phyloP scores from a whole-genome alignment of 805 yeast genomes.

The Barnettozyma vustinii region DNA sequence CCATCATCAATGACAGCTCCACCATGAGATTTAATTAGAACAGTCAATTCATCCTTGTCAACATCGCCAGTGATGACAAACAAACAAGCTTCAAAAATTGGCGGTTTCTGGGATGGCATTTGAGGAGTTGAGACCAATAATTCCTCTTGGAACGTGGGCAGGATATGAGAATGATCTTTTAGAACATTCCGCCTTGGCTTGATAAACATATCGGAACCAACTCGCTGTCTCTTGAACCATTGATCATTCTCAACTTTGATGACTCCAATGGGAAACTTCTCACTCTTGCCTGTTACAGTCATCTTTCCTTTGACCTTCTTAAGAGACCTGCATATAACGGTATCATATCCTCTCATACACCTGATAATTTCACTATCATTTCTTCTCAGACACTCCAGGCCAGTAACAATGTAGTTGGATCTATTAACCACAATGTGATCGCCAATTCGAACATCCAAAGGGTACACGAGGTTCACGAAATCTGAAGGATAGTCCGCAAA shows the following conservation, averaged over 20 bases:
- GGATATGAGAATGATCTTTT: slow-evolving; percentile 11
- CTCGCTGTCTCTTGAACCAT: slow-evolving; percentile 32
- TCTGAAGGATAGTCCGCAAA: slow-evolving; percentile 34
- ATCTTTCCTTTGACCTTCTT: slow-evolving; percentile 11
- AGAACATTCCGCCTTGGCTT: slow-evolving; percentile 10
- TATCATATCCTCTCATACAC: slow-evolving; percentile 60
- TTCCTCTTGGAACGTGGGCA: slow-evolving; percentile 14
- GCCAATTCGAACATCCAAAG: slow-evolving; percentile 53
- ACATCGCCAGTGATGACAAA: slow-evolving; percentile 35
- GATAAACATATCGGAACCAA: slow-evolving; percentile 14
- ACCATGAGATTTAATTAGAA: slow-evolving; percentile 37
- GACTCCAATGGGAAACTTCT: slow-evolving; percentile 24
- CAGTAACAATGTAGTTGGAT: slow-evolving; percentile 39
- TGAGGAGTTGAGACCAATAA: slow-evolving; percentile 7
- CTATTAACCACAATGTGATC: slow-evolving; percentile 40
- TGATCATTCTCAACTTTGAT: slow-evolving; percentile 28
- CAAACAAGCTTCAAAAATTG: slow-evolving; percentile 31
- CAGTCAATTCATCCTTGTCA: slow-evolving; percentile 26
- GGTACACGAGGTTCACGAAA: slow-evolving; percentile 23
- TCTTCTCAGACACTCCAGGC: slow-evolving; percentile 30
- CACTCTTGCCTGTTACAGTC: slow-evolving; percentile 11
- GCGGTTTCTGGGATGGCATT: neutral
- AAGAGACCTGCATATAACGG: slow-evolving; percentile 33
- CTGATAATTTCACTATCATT: slow-evolving; percentile 28
- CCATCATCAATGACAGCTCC: slow-evolving; percentile 35